phyloP scores from a whole-genome alignment of 148 eudicot species.

The Rhododendron ovatum region DNA sequence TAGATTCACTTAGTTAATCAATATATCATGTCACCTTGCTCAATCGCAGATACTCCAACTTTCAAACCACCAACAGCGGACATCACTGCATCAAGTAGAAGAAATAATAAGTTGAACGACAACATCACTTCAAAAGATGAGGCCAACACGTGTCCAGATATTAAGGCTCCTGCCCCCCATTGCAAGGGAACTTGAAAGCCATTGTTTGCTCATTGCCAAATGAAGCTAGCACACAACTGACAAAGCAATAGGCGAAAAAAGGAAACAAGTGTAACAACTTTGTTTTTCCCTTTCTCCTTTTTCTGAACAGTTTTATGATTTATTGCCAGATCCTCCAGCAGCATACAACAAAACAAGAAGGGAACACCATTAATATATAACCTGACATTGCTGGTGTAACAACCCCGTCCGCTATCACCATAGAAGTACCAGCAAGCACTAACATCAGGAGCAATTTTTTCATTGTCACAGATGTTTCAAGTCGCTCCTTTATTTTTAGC shows the following conservation, averaged over 20 bases:
- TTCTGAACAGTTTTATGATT: background rate
- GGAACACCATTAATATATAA: slow-evolving; percentile 14
- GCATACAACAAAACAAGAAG: background rate
- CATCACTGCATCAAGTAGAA: slow-evolving; percentile 51
- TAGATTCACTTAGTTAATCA: background rate
- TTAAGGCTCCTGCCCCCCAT: background rate
- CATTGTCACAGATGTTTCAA: slow-evolving; percentile 69
- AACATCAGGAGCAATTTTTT: slow-evolving; percentile 80
- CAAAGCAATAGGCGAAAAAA: background rate
- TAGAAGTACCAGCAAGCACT: slow-evolving; percentile 95
- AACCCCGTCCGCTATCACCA: slow-evolving; percentile 96
- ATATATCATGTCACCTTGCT: slow-evolving; percentile 49
- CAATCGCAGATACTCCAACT: slow-evolving; percentile 64
- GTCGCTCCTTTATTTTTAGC: slow-evolving; percentile 78
- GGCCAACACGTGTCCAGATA: background rate
- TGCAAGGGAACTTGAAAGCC: background rate
- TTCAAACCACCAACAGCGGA: slow-evolving; percentile 94
- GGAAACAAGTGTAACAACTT: background rate
- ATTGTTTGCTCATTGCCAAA: background rate
- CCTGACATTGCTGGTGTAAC: slow-evolving; percentile 99
- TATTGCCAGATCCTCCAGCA: background rate
- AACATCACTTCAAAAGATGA: background rate
- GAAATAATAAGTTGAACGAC: background rate
- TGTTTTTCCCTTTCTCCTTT: background rate
- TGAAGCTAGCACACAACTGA: background rate